These are phyloP conservation scores for Artemisia annua DNA, from an alignment of 129 eudicot species.

Conservation along the genomic window DNA sequence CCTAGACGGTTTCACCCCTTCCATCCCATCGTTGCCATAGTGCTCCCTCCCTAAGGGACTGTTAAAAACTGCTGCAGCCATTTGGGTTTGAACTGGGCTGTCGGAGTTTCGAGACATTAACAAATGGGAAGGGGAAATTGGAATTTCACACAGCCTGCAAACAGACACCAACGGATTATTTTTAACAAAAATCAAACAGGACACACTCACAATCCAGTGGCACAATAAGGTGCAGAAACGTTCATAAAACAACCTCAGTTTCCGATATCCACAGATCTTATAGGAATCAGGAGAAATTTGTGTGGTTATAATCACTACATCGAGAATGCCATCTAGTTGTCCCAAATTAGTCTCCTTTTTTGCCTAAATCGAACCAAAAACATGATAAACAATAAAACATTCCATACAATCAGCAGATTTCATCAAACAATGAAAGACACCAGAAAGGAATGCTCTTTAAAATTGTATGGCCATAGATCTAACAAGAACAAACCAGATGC, in stretches of 20 bases:
- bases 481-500: background rate
- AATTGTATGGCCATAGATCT: conserved; percentile 6
- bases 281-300: background rate
- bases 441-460: background rate
- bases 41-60: conserved; percentile 76
- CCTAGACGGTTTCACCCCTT: conserved; percentile 55
- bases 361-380: conserved; percentile 17
- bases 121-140: conserved; percentile 34
- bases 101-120: conserved; percentile 62
- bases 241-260: conserved; percentile 27
- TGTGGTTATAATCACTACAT: conserved; percentile 10
- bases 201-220: conserved; percentile 21
- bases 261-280: conserved; percentile 11
- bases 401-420: background rate
- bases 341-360: conserved; percentile 4
- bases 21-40: conserved; percentile 55
- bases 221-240: background rate
- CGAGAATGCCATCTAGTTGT: conserved; percentile 8
- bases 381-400: background rate
- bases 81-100: conserved; percentile 88
- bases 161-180: conserved; percentile 6
- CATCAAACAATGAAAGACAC: background rate
- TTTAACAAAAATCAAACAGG: conserved; percentile 41
- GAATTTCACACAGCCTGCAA: conserved; percentile 39
- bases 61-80: conserved; percentile 71